Percentiles rank a stretch among this genome's conserved stretches.
Conservation (phyloP, 2,329 filamentous ascomycete genomes). For the Xylaria sp. region DNA sequence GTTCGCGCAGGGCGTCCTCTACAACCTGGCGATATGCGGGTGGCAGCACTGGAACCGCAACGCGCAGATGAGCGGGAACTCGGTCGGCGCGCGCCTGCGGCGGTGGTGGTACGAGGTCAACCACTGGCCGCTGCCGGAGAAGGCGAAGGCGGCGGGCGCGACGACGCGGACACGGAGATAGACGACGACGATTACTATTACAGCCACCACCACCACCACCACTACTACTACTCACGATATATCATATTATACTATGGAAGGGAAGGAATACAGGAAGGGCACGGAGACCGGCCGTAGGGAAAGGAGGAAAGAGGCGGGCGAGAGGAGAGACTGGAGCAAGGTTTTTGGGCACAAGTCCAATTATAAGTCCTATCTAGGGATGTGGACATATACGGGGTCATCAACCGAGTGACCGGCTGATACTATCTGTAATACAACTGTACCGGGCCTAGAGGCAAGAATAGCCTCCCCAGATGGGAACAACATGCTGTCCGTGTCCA, state of each 20-base stretch:
- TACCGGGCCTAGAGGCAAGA: neutral
- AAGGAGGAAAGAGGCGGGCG: neutral
- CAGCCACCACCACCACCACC: no score
- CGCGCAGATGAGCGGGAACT: constrained; percentile 75
- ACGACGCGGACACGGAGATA: neutral
- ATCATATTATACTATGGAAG: no score
- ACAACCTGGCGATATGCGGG: constrained; percentile 80
- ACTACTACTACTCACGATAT: no score
- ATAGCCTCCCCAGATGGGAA: neutral
- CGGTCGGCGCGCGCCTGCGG: constrained; percentile 74
- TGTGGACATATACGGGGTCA: neutral
- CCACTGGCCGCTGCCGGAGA: constrained; percentile 73
- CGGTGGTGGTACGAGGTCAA: constrained; percentile 97
- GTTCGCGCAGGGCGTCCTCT: constrained; percentile 83
- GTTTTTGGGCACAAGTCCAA: neutral
- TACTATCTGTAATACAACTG: neutral
- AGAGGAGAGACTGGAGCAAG: neutral
- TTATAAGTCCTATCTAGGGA: neutral
- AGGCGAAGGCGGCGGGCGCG: constrained; percentile 5
- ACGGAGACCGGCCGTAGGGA: no score
- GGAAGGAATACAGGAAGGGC: neutral
- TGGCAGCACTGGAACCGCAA: constrained; percentile 90
- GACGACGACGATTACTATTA: no score
- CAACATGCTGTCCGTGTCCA: neutral
- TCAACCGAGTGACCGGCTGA: neutral